Percentiles rank a stretch among this genome's conserved stretches.
These are phyloP conservation scores for Typha latifolia DNA, from an alignment of 176 grass and related monocot genomes.

Conservation along the genomic window DNA sequence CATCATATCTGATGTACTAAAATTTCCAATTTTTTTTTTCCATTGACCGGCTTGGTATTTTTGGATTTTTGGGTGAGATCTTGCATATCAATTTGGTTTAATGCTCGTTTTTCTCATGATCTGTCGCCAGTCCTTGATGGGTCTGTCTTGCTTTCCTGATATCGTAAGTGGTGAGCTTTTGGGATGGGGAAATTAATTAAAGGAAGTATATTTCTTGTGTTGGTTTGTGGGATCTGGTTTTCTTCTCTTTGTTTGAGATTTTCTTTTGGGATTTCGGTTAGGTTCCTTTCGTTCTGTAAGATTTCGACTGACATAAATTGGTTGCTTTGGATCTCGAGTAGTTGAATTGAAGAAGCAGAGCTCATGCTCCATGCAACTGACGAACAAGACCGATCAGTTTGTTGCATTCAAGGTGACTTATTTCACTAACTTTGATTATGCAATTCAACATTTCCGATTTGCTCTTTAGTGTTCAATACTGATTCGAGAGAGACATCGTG, in stretches of 20 bases:
- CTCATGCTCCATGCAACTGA: conserved; percentile 81
- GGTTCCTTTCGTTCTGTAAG: not conserved
- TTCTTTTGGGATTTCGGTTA: not conserved
- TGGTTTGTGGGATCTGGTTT: not conserved
- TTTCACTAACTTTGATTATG: not conserved
- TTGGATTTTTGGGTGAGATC: not conserved
- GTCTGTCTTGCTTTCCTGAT: not conserved
- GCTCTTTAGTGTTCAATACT: conserved; percentile 7
- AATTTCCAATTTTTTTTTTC: not conserved
- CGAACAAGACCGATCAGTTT: conserved; percentile 92
- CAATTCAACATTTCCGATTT: not conserved
- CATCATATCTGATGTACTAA: not conserved
- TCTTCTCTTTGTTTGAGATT: conserved; percentile 1
- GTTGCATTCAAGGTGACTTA: conserved; percentile 84
- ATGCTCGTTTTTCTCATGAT: not conserved
- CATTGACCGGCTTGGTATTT: not conserved
- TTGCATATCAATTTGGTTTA: not conserved
- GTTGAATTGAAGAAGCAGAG: conserved; percentile 95
- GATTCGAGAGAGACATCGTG: not conserved
- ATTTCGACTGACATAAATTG: not conserved
- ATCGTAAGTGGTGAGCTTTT: not conserved
- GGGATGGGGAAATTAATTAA: not conserved
- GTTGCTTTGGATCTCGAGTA: conserved; percentile 10
- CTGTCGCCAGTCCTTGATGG: not conserved
- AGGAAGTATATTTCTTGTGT: not conserved